phyloP scores from a whole-genome alignment of 2,329 filamentous ascomycete genomes.

The Alternaria infectoria region DNA sequence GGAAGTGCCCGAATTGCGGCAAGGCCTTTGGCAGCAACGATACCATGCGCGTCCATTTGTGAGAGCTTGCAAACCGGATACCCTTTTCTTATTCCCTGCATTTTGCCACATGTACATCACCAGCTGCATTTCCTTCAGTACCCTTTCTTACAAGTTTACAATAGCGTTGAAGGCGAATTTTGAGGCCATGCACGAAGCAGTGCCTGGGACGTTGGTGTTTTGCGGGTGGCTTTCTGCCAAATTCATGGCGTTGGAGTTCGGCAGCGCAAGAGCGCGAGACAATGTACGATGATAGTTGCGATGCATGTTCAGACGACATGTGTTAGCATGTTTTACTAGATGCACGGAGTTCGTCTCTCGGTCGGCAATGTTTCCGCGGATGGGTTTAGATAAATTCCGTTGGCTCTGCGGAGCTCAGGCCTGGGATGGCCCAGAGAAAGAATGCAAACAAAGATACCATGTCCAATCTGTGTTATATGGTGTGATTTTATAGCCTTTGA shows the following conservation, averaged over 20 bases:
- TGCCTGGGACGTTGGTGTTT: conserved; percentile 13
- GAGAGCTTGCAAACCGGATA: not conserved
- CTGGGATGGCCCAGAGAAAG: not conserved
- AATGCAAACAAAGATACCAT: conserved; percentile 11
- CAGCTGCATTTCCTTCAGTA: conserved; percentile 12
- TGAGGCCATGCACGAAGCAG: conserved; percentile 4
- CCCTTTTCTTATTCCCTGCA: not conserved
- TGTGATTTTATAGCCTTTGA: conserved; percentile 2
- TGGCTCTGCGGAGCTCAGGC: conserved; percentile 1
- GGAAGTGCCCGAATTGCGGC: conserved; percentile 95
- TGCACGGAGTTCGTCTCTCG: not conserved
- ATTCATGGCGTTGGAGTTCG: conserved; percentile 9
- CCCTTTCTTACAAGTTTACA: conserved; percentile 7
- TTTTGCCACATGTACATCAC: conserved; percentile 17
- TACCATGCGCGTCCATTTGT: conserved; percentile 68
- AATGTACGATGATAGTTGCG: conserved; percentile 18
- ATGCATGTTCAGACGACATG: conserved; percentile 11
- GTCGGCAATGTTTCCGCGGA: conserved; percentile 8
- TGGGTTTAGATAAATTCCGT: conserved; percentile 6
- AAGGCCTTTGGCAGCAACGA: conserved; percentile 91
- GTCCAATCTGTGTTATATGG: not conserved
- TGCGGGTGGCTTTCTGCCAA: not conserved
- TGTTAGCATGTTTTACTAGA: conserved; percentile 17
- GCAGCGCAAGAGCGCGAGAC: not conserved
- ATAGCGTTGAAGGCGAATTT: conserved; percentile 5